Evolutionary conservation across 805 yeast species (phyloP).

Genomic region (Blastobotrys peoriensis): DNA sequence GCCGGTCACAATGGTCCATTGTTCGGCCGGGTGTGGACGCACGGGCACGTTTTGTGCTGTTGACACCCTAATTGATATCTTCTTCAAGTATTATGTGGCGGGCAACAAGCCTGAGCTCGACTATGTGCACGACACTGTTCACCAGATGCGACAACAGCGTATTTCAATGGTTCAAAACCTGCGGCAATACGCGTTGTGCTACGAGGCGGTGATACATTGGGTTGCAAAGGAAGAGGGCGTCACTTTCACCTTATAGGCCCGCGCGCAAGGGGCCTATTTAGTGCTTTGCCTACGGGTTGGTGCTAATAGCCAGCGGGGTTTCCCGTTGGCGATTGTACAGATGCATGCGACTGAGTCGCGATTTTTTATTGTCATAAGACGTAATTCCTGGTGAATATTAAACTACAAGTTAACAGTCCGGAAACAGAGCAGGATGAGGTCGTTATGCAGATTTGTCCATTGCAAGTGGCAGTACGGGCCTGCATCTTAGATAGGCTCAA

Average conservation of each 20-base stretch:
- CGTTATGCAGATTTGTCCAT: too few relatives aligned
- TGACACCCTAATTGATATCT: slow-evolving; percentile 37
- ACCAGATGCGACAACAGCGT: slow-evolving; percentile 64
- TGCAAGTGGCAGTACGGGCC: too few relatives aligned
- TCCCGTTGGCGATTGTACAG: too few relatives aligned
- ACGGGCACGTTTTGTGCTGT: slow-evolving; percentile 75
- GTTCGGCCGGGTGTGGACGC: slow-evolving; percentile 97
- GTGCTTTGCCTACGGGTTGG: too few relatives aligned
- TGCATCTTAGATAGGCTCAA: too few relatives aligned
- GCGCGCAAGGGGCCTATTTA: too few relatives aligned
- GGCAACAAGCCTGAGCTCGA: slow-evolving; percentile 35
- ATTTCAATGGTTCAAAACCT: slow-evolving; percentile 80
- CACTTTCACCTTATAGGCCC: background rate
- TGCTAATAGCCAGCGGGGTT: too few relatives aligned
- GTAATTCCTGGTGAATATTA: too few relatives aligned
- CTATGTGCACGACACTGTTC: slow-evolving; percentile 56
- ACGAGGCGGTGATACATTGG: slow-evolving; percentile 46
- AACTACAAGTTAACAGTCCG: too few relatives aligned
- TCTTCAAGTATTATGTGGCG: slow-evolving; percentile 28
- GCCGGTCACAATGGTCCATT: slow-evolving; percentile 53
- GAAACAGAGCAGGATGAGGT: too few relatives aligned
- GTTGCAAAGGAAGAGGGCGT: slow-evolving; percentile 4
- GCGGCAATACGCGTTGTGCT: slow-evolving; percentile 67
- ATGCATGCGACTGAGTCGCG: too few relatives aligned
- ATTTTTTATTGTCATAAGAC: too few relatives aligned